These are phyloP conservation scores for Saccharomycopsis hybrid DNA, from an alignment of 1,139 yeast genomes.

Conservation along the genomic window DNA sequence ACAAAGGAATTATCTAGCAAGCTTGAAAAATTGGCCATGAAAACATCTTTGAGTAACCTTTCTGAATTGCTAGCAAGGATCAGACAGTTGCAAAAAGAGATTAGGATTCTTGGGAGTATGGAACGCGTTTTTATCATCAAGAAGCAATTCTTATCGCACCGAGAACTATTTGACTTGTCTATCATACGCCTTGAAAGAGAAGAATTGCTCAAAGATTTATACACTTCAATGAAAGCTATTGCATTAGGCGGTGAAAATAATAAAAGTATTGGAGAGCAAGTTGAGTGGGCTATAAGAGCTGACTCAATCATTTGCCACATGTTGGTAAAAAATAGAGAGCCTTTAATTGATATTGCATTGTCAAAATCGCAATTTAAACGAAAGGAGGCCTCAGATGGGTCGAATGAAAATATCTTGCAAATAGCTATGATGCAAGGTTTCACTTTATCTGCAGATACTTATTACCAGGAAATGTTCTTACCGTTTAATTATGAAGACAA, in stretches of 20 bases:
- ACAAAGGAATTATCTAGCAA: slow-evolving; percentile 51
- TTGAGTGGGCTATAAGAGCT: slow-evolving; percentile 56
- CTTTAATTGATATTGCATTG: slow-evolving; percentile 69
- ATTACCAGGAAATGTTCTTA: slow-evolving; percentile 67
- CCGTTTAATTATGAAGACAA: slow-evolving; percentile 34
- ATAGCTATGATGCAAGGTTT: slow-evolving; percentile 67
- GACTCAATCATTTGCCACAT: slow-evolving; percentile 73
- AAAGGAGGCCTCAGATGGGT: slow-evolving; percentile 54
- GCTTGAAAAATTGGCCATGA: slow-evolving; percentile 55
- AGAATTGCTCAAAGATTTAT: slow-evolving; percentile 50
- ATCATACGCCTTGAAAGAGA: slow-evolving; percentile 38
- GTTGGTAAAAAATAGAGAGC: slow-evolving; percentile 50
- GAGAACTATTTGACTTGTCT: slow-evolving; percentile 28
- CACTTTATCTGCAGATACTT: slow-evolving; percentile 53
- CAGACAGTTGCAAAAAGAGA: slow-evolving; percentile 44
- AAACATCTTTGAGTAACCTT: slow-evolving; percentile 54
- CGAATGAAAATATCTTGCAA: slow-evolving; percentile 52
- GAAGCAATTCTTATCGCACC: slow-evolving; percentile 23
- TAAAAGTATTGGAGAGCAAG: slow-evolving; percentile 14
- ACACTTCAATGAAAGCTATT: slow-evolving; percentile 56
- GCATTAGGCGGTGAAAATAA: slow-evolving; percentile 14
- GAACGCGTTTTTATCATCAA: slow-evolving; percentile 33
- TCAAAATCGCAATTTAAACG: slow-evolving; percentile 60
- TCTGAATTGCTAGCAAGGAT: slow-evolving; percentile 44
- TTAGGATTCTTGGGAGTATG: slow-evolving; percentile 36